Base-by-base conservation (phyloP, 441 rosid species). In the Brassica balearica region DNA sequence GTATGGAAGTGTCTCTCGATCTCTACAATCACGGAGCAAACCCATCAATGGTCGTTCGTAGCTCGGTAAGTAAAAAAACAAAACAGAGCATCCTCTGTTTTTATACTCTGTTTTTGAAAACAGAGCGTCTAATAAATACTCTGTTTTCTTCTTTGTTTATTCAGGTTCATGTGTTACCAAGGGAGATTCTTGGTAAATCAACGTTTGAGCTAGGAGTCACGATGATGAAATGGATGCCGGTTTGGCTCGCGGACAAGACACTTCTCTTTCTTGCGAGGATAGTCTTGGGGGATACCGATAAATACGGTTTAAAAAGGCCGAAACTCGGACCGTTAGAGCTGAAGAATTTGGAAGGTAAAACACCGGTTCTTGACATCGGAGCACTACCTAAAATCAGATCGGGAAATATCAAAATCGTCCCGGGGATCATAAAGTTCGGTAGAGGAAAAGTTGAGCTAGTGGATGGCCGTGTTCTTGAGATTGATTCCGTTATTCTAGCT, bases 1-100 rank as follows among this genome's bases (percentile, higher is more conserved):
- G 97, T 66, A 94, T 94, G 98, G 97, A 94, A 70, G 88, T 91
- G 4, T 90, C 94, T 76, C 90, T 92, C 6, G 98, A 94, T 79
- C 93, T 94, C 6, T 87, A 87, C 65, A 90, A 89, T 65, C 84
- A 92, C 75, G 81, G 79, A 20, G 93, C 91, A 3, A 82, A 29
- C 17, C 97, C 97, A 51, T 89, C 91, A 15, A 87, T 94, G 94
- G 98, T 91, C 61, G 92, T 90, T 68, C 87, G 97, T 25, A 88
- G 87, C 86, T 86, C 94, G 69, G 98, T 94, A 82, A 85, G 96
- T 82, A 48, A 48, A 46, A 48, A 6, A 34, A 4, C 11, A 36
- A 48, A 15, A 0, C 3, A 1, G 9, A 59, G 12, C 3, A 75
- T 60, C 15, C 61, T 41, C 48, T 41, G 48, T 41, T 41, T 58